Evolutionary conservation across 148 eudicot genomes (phyloP).

Genomic region (Fagopyrum esculentum): DNA sequence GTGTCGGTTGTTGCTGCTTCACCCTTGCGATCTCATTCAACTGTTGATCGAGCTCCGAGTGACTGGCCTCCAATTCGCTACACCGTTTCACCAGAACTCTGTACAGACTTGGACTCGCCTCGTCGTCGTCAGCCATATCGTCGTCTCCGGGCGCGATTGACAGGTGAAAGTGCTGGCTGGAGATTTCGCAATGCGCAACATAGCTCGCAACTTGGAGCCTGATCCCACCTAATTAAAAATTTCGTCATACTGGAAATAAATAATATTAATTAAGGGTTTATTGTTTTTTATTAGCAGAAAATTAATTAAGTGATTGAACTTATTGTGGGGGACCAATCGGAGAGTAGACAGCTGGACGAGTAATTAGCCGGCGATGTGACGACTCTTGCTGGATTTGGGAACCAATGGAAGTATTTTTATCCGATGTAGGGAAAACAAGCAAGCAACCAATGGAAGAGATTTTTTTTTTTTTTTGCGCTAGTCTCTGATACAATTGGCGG

Average conservation of each 20-base stretch:
- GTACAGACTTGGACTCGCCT: slow-evolving; percentile 15
- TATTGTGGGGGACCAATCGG: background rate
- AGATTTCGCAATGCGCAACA: background rate
- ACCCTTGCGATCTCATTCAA: slow-evolving; percentile 30
- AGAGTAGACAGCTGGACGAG: background rate
- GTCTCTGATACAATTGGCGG: background rate
- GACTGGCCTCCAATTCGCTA: slow-evolving; percentile 42
- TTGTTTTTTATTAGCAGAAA: background rate
- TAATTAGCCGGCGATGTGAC: background rate
- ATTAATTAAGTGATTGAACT: background rate
- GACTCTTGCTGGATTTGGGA: background rate
- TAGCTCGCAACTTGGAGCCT: background rate
- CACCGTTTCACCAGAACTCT: slow-evolving; percentile 30
- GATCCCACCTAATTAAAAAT: background rate
- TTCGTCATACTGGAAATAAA: background rate
- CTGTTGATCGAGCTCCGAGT: slow-evolving; percentile 32
- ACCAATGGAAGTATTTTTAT: background rate
- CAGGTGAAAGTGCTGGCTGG: background rate
- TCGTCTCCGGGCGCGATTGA: slow-evolving; percentile 7
- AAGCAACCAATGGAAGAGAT: background rate
- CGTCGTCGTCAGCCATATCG: slow-evolving; percentile 5
- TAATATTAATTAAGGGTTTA: background rate
- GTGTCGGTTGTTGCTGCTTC: slow-evolving; percentile 3
- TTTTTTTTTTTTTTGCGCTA: background rate
- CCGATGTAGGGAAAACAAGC: background rate